Base-by-base conservation (phyloP, 768 basidiomycete genomes). In the Cyclocybe cylindracea region DNA sequence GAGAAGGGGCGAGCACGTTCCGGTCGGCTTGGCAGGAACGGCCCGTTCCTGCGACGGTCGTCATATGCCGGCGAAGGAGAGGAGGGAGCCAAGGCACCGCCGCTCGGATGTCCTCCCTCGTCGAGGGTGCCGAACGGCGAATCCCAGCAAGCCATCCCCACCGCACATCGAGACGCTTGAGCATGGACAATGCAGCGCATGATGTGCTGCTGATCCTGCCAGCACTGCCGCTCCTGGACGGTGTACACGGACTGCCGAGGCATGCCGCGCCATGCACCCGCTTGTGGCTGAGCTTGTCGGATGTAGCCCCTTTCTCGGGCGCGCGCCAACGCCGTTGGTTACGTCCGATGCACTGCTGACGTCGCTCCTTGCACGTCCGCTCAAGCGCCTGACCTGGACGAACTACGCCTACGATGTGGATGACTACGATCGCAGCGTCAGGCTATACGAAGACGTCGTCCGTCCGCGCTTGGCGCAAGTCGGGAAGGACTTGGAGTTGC, bases 101-200 rank as follows among this genome's bases (percentile, higher is more conserved):
- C n/a, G n/a, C n/a, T n/a, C n/a, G n/a, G n/a, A n/a, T n/a, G n/a
- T n/a, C n/a, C n/a, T n/a, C n/a, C n/a, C n/a, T n/a, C n/a, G n/a
- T n/a, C n/a, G n/a, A n/a, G n/a, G n/a, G n/a, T n/a, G n/a, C n/a
- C n/a, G n/a, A n/a, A n/a, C n/a, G n/a, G 32, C n/a, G 31, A 39
- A 42, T 37, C 61, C 50, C 45, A 84, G 81, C 9, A 70, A 65
- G 16, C 80, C 89, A 38, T 79, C 79, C 37, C 75, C 83, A 10
- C 66, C 89, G 29, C 87, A 88, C 60, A 83, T 90, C 63, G 86
- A 89, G 71, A 89, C 87, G 5, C 77, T n/a, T 78, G 13, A 67
- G 77, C 5, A 71, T 87, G 48, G 84, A 85, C 44, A 79, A 83
- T 89, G 87, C 58, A 76, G 76, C 87, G n/a, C 75, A 75, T 4